A percentile compares a stretch with the other conserved stretches of the same genome.
Evolutionary conservation across 2,329 filamentous ascomycete species (phyloP).

Genomic region (Geosmithia putterillii): DNA sequence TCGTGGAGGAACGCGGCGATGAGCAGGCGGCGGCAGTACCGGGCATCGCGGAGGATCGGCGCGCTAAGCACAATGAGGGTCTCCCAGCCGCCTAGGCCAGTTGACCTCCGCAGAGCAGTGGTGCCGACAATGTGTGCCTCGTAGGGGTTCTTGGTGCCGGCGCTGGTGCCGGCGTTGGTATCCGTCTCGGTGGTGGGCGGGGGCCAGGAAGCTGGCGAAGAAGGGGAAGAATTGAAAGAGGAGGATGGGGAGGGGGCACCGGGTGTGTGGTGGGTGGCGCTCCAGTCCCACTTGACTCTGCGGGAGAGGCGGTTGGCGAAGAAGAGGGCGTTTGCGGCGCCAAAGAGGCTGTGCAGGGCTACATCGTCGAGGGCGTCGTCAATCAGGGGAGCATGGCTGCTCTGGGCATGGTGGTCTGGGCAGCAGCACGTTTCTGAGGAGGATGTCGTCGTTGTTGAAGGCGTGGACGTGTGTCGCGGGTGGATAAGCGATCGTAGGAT

Average conservation of each 20-base stretch:
- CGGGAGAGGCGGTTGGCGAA: constrained; percentile 42
- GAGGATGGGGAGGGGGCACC: not conserved
- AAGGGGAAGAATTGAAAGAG: not conserved
- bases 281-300: constrained; percentile 53
- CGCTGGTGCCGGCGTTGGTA: not conserved
- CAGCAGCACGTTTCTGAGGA: constrained; percentile 22
- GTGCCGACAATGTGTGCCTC: constrained; percentile 47
- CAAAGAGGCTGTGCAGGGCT: constrained; percentile 45
- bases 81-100: constrained; percentile 39
- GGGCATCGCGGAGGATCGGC: constrained; percentile 41
- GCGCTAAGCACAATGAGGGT: constrained; percentile 50
- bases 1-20: constrained; percentile 56
- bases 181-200: not conserved
- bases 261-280: constrained; percentile 26
- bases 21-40: constrained; percentile 46
- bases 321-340: constrained; percentile 49
- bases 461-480: constrained; percentile 10
- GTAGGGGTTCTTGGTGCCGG: constrained; percentile 32
- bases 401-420: too few species aligned
- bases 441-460: constrained; percentile 14
- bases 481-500: constrained; percentile 46
- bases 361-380: constrained; percentile 41
- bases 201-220: not conserved
- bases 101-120: constrained; percentile 40
- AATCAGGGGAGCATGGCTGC: too few species aligned